Evolutionary conservation across 2,329 filamentous ascomycete genomes (phyloP), one percentile per base, ranked within the genome.

Genomic region (Rhynchosporium graminicola): DNA sequence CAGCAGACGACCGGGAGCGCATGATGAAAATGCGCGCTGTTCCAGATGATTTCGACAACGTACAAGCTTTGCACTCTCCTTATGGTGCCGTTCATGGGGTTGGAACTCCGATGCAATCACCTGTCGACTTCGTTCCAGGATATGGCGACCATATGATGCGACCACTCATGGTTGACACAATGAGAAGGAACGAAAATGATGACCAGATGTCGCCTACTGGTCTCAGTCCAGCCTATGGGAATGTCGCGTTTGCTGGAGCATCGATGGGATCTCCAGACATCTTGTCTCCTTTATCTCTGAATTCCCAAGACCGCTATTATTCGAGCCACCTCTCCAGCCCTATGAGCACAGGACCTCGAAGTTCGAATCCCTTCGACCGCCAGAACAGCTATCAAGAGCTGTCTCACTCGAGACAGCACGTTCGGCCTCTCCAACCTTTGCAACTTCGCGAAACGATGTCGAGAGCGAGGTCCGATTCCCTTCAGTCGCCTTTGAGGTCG

Each of bases 11-110:
- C 71, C 82, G 87, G 54, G 86, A 90, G 64, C 81, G 86, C 61
- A 87, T 89, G 82, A 85, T 90, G 72, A 87, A 87, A 75, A 89
- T 89, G 85, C 81, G 86, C 60, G 86, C 87, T 3, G 84, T 90
- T 3, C 87, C 87, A 8, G 86, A 89, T 67, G 86, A 87, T 68
- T 90, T 90, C 65, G 87, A 89, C 74, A 89, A 87, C 68, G 80
- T 89, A 3, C 85, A 88, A 71, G 87, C 87, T 13, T 77, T 90
- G 15, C 87, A 89, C 72, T 87, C 85, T 26, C 85, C 85, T 3
- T 88, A 88, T 65, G 86, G 86, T 9, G 85, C 86, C 26, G 72
- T 74, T 20, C 74, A 75, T 59, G 71, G 70, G 13, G 69, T 75
- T 63, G 70, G 71, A 33, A 71, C 73, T 29, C 69, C 73, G 26